Evolutionary conservation across 129 eudicot species (phyloP).

Genomic region (Calendula officinalis): DNA sequence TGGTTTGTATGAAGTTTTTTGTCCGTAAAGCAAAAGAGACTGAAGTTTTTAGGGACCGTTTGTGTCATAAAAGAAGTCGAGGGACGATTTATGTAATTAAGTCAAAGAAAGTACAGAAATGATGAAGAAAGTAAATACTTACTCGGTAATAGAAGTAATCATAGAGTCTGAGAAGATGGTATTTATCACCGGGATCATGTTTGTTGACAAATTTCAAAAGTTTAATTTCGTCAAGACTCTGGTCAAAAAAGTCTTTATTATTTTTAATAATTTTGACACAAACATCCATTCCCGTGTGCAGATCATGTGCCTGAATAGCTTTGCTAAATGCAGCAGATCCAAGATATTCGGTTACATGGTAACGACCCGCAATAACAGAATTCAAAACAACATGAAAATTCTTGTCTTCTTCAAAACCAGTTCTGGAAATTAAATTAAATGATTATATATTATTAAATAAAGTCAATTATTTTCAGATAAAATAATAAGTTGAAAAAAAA

Average conservation of each 20-base stretch:
- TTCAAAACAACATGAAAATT: slow-evolving; percentile 87
- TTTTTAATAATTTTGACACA: slow-evolving; percentile 95
- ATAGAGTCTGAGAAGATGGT: slow-evolving; percentile 87
- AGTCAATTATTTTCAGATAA: background rate
- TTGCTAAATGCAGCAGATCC: slow-evolving; percentile 99
- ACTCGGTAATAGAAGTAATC: slow-evolving; percentile 96
- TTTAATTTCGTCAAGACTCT: slow-evolving; percentile 98
- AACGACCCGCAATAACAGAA: slow-evolving; percentile 90
- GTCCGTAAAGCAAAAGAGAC: too few species aligned
- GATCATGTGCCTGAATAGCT: slow-evolving; percentile 98
- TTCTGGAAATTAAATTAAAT: slow-evolving; percentile 41
- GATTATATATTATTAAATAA: slow-evolving; percentile 15
- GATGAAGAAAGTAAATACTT: slow-evolving; percentile 34
- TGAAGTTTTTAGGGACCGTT: too few species aligned
- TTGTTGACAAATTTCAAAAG: slow-evolving; percentile 85
- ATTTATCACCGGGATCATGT: slow-evolving; percentile 94
- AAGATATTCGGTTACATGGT: slow-evolving; percentile 96
- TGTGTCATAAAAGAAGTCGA: too few species aligned
- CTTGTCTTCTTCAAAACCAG: slow-evolving; percentile 98
- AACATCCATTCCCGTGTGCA: slow-evolving; percentile 99
- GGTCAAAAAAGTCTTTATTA: slow-evolving; percentile 95
- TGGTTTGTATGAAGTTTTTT: too few species aligned
- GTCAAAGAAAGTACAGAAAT: background rate
- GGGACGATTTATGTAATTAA: too few species aligned
- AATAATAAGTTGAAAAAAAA: too few species aligned